Conservation (phyloP, 2,329 filamentous ascomycete species). For the Aotearoamyces nothofagi region DNA sequence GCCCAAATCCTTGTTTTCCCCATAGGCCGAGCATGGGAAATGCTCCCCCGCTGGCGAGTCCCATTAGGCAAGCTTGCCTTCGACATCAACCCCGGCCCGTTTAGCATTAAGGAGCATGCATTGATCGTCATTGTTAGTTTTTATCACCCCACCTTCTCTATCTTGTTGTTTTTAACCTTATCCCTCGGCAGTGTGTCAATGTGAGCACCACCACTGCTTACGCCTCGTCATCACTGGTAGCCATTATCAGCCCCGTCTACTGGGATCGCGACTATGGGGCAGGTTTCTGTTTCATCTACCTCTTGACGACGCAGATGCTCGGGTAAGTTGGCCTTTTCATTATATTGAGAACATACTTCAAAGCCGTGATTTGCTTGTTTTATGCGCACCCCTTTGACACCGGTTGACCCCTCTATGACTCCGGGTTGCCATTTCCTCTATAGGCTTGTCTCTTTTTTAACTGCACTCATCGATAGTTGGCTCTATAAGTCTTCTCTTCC, state of each 20-base stretch:
- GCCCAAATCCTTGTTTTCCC: slow-evolving; percentile 33
- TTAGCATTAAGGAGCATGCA: slow-evolving; percentile 52
- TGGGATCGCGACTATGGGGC: slow-evolving; percentile 27
- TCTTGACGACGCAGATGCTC: slow-evolving; percentile 53
- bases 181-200: slow-evolving; percentile 36
- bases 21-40: slow-evolving; percentile 44
- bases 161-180: slow-evolving; percentile 25
- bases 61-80: slow-evolving; percentile 27
- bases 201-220: slow-evolving; percentile 49
- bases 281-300: slow-evolving; percentile 55
- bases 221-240: slow-evolving; percentile 18
- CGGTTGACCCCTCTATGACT: neutral
- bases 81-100: slow-evolving; percentile 46
- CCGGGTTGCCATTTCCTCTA: too few relatives aligned
- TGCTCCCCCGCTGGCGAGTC: slow-evolving; percentile 8
- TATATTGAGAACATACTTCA: slow-evolving; percentile 32
- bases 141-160: slow-evolving; percentile 48
- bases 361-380: slow-evolving; percentile 23
- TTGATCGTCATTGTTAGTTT: slow-evolving; percentile 52
- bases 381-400: neutral
- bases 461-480: too few relatives aligned
- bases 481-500: neutral
- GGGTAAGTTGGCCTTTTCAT: slow-evolving; percentile 3
- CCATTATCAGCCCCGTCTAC: slow-evolving; percentile 20
- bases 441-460: too few relatives aligned